These are phyloP conservation scores for Diaporthe helianthi DNA, from an alignment of 2,329 filamentous ascomycete species.

Conservation along the genomic window DNA sequence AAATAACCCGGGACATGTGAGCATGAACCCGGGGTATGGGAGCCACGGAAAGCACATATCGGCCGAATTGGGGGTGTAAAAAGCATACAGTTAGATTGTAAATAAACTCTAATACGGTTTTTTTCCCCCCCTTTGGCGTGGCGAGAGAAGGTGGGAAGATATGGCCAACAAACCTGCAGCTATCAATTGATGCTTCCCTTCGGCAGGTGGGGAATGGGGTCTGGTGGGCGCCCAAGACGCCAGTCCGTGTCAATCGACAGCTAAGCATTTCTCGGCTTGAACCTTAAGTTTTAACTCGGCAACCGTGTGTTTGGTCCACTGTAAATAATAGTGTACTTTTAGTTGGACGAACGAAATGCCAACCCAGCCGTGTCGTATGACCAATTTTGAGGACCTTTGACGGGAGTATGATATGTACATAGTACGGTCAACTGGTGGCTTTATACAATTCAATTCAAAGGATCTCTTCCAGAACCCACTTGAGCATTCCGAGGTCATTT, in stretches of 20 bases:
- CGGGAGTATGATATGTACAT: too few species aligned
- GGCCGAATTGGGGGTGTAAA: background rate
- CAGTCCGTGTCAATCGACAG: background rate
- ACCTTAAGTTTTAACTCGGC: slow-evolving; percentile 7
- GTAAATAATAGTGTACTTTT: too few species aligned
- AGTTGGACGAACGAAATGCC: too few species aligned
- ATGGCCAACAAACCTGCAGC: background rate
- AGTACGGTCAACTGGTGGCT: too few species aligned
- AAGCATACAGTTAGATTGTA: background rate
- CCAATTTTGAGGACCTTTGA: too few species aligned
- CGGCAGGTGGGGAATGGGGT: background rate
- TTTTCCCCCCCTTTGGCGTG: too few species aligned
- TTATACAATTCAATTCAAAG: too few species aligned
- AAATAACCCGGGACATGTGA: background rate
- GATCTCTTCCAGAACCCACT: too few species aligned
- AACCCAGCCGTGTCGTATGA: too few species aligned
- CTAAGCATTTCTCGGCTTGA: background rate
- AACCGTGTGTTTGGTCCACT: background rate
- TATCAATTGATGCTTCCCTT: background rate
- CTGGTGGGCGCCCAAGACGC: background rate
- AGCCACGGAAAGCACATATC: background rate
- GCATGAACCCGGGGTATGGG: background rate
- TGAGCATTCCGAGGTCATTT: background rate
- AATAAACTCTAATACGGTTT: background rate
- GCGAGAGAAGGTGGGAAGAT: background rate